Evolutionary conservation across 2,329 filamentous ascomycete species (phyloP), one percentile per base, ranked within the genome.

Genomic region (Hypoxylon sp.): DNA sequence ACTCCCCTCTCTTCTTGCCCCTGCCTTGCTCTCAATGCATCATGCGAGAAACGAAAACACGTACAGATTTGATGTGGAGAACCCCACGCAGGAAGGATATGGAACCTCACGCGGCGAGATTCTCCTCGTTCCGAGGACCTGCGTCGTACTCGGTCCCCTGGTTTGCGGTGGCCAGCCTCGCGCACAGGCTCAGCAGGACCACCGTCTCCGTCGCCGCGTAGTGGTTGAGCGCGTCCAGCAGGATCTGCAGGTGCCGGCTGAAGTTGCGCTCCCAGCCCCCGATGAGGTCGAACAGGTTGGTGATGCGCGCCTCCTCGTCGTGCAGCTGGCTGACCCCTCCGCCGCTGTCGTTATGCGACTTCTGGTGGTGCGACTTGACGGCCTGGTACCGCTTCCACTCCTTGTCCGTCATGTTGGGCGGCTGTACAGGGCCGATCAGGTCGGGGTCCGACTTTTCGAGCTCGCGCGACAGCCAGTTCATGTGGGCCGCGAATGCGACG

Each of bases 191-290:
- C 65, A 98, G 80, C 68, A 99, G 84, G 17, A 97, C 95, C 2
- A 97, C 94, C 39, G 95, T 98, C 81, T 99, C 95, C 0, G 95
- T 98, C 0, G 95, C 95, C 2, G 95, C 95, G 72, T 97, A 96
- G 78, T 98, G 97, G 72, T 99, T 98, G 66, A 99, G 84, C 64
- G 93, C 94, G 75, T 98, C 95, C 37, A 98, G 87, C 72, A 99
- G 79, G 69, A 98, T 97, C 80, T 97, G 94, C 71, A 99, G 79
- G 78, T 98, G 94, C 48, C 93, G 84, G 59, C 91, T 91, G 76
- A 99, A 99, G 74, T 97, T 96, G 68, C 90, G 89, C 77, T 99
- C 95, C 81, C 96, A 98, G 79, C 94, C 93, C 74, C 88, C 87
- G 63, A 99, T 87, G 62, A 94, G 93, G 68, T 97, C 94, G 65